A percentile compares a stretch with the other conserved stretches of the same genome.
Conservation (phyloP, 2,329 filamentous ascomycete genomes). For the Thielaviopsis populi region DNA sequence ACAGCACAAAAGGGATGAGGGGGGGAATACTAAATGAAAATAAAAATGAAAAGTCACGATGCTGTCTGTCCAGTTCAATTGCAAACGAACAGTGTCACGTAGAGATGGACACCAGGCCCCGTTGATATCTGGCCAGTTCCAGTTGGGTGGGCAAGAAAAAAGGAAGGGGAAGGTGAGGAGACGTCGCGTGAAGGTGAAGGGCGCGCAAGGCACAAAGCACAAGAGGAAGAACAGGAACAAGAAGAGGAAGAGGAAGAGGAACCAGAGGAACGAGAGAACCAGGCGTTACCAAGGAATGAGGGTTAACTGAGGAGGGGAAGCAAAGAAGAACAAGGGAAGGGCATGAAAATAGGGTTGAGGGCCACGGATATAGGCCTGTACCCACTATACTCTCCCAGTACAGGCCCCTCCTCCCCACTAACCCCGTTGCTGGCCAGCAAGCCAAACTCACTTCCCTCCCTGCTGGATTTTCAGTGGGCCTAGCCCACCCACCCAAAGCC, state of each 20-base stretch:
- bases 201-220: not conserved
- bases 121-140: constrained; percentile 3
- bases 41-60: not conserved
- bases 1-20: not conserved
- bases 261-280: not conserved
- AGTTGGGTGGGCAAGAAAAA: not conserved
- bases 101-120: not conserved
- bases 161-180: not conserved
- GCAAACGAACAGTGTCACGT: not conserved
- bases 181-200: constrained; percentile 9
- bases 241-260: not conserved
- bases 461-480: not conserved
- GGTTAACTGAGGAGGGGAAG: not conserved
- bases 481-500: not conserved
- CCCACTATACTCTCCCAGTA: too few relatives aligned
- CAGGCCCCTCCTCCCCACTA: too few relatives aligned
- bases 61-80: not conserved
- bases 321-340: too few relatives aligned
- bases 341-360: not conserved
- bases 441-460: too few relatives aligned
- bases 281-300: too few relatives aligned
- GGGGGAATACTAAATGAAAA: not conserved
- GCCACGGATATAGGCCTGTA: too few relatives aligned
- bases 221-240: too few relatives aligned
- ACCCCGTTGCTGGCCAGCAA: not conserved